phyloP scores from a whole-genome alignment of 306 rosid species.

The Gillenia trifoliata region DNA sequence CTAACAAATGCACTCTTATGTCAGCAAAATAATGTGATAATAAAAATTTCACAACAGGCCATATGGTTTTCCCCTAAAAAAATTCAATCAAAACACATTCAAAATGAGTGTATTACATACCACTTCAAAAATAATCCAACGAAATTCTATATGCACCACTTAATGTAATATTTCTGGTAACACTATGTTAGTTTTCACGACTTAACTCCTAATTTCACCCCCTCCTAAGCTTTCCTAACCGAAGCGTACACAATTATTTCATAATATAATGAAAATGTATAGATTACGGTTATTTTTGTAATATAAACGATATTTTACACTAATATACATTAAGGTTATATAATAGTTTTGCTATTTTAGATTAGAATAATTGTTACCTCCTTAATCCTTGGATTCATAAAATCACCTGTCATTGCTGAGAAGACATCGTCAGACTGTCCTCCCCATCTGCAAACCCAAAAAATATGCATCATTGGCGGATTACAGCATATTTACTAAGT shows the following conservation, averaged over 20 bases:
- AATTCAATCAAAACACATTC: too few relatives aligned
- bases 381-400: conserved; percentile 81
- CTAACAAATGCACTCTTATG: too few relatives aligned
- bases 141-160: neutral
- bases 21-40: too few relatives aligned
- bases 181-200: too few relatives aligned
- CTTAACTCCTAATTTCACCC: too few relatives aligned
- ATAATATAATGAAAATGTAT: neutral
- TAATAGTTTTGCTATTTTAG: neutral
- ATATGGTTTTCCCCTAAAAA: too few relatives aligned
- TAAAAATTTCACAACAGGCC: too few relatives aligned
- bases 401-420: conserved; percentile 38
- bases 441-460: conserved; percentile 61
- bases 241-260: neutral
- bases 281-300: neutral
- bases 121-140: too few relatives aligned
- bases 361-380: conserved; percentile 41
- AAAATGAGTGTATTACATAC: too few relatives aligned
- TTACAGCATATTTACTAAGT: neutral
- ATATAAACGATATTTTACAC: too few relatives aligned
- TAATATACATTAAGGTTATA: neutral
- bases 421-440: conserved; percentile 47
- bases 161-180: too few relatives aligned
- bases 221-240: neutral
- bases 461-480: neutral